Base-by-base conservation (phyloP, 2,329 filamentous ascomycete species). In the Trichoderma harzianum region DNA sequence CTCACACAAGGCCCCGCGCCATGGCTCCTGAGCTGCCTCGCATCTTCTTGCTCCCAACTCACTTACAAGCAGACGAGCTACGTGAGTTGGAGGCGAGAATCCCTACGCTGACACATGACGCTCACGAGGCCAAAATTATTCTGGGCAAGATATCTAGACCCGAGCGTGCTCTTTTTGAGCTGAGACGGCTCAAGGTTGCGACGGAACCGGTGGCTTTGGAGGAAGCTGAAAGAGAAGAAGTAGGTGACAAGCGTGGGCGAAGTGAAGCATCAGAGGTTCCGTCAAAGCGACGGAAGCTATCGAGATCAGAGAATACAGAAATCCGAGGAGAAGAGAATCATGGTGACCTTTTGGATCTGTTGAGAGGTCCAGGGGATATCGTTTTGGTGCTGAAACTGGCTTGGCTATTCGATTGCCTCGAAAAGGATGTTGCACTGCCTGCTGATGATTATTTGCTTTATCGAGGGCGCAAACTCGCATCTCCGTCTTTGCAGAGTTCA, bases 161-260 rank as follows among this genome's bases (percentile, higher is more conserved):
- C 74, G 87, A 89, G 76, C 87, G 95, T 21, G 93, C 93, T 1
- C 85, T 88, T 61, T 90, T 97, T 76, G 95, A 98, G 81, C 83
- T 98, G 73, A 87, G 93, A 68, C 86, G 88, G 7, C 86, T 89
- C 60, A 90, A 89, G 16, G 76, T 97, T 3, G 79, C 81, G 53
- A 89, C 90, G 0, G 84, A 88, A 69, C 88, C 78, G 7, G 28
- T 77, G 28, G 28, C 32, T n/a, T 18, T 4, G 24, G 47, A 32
- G 14, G 30, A 26, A 53, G 26, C 66, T 36, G 69, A 65, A 51
- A 71, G 70, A n/a, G 26, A 58, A 5, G 69, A 70, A 16, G 10
- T 7, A 5, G 18, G n/a, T 36, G 28, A 47, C 36, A 64, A 34
- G 18, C 61, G 28, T 47, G 34, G 32, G 21, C 51, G n/a, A 60